Conservation (phyloP, 345 rosid genomes). For the Melaleuca alternifolia region DNA sequence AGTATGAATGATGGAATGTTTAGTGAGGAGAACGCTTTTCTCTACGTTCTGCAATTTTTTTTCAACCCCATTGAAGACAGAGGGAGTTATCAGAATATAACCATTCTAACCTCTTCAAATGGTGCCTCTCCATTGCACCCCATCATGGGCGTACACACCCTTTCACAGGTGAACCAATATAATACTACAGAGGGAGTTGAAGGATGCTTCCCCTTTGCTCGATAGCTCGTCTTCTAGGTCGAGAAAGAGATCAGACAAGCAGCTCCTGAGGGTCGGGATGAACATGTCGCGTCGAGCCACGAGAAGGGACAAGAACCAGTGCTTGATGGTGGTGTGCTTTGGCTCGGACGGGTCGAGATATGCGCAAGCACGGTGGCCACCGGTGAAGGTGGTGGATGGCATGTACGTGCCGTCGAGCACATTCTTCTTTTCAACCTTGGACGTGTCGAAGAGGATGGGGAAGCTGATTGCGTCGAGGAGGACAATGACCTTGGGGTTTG, state of each 20-base stretch:
- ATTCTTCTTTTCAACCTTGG: constrained; percentile 28
- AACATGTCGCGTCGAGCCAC: constrained; percentile 6
- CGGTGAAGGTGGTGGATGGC: constrained; percentile 27
- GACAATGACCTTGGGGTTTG: constrained; percentile 11
- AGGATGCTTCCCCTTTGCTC: neutral
- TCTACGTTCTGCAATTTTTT: no score
- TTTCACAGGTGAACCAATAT: no score
- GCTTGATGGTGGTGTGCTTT: constrained; percentile 22
- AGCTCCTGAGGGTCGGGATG: constrained; percentile 16
- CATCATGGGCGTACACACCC: no score
- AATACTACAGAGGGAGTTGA: constrained; percentile 5
- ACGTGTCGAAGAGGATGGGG: constrained; percentile 27
- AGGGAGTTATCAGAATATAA: no score
- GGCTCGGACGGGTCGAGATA: no score
- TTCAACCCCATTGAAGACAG: no score
- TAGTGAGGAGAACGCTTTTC: no score
- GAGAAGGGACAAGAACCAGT: constrained; percentile 8
- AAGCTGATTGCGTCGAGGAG: constrained; percentile 32
- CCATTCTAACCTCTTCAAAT: no score
- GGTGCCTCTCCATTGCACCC: no score
- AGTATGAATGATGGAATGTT: no score
- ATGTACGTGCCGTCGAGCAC: constrained; percentile 27
- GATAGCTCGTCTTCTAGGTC: constrained; percentile 17
- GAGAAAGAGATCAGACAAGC: constrained; percentile 10
- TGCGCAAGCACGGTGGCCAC: constrained; percentile 27